Percentiles rank a stretch among this genome's conserved stretches.
Evolutionary conservation across 495 filamentous ascomycete genomes (phyloP).

Genomic region (Daldinia decipiens): DNA sequence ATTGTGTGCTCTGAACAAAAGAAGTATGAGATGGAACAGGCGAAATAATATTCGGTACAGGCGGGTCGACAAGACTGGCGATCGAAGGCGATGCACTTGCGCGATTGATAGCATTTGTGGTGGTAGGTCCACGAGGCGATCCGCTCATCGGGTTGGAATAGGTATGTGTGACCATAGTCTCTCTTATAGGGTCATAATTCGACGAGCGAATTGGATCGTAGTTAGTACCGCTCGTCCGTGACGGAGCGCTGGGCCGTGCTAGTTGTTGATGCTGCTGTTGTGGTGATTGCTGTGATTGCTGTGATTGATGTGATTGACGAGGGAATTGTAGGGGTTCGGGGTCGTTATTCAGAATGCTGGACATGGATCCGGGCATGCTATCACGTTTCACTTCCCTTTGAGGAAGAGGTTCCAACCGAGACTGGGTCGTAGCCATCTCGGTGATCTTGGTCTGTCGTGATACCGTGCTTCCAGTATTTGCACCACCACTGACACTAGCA

Average conservation of each 20-base stretch:
- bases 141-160: slow-evolving; percentile 62
- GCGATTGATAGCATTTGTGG: slow-evolving; percentile 60
- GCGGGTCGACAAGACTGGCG: slow-evolving; percentile 86
- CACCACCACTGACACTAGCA: slow-evolving; percentile 45
- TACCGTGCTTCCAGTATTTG: slow-evolving; percentile 36
- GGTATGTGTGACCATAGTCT: slow-evolving; percentile 59
- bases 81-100: slow-evolving; percentile 91
- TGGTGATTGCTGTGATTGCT: slow-evolving; percentile 34
- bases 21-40: slow-evolving; percentile 57
- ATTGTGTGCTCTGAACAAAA: slow-evolving; percentile 48
- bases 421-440: slow-evolving; percentile 44
- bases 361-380: slow-evolving; percentile 57
- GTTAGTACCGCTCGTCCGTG: slow-evolving; percentile 75
- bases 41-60: slow-evolving; percentile 59
- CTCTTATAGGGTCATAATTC: slow-evolving; percentile 67
- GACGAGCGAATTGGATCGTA: slow-evolving; percentile 88
- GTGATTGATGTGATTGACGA: slow-evolving; percentile 35
- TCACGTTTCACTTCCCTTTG: slow-evolving; percentile 55
- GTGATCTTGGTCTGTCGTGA: slow-evolving; percentile 52
- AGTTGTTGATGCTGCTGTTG: slow-evolving; percentile 47
- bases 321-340: slow-evolving; percentile 49
- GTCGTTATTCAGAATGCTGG: slow-evolving; percentile 61
- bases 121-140: slow-evolving; percentile 64
- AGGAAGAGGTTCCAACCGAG: slow-evolving; percentile 46
- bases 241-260: slow-evolving; percentile 53